Percentiles rank a stretch among this genome's conserved stretches.
phyloP scores from a whole-genome alignment of 805 yeast genomes.

The Wickerhamomyces ciferrii region DNA sequence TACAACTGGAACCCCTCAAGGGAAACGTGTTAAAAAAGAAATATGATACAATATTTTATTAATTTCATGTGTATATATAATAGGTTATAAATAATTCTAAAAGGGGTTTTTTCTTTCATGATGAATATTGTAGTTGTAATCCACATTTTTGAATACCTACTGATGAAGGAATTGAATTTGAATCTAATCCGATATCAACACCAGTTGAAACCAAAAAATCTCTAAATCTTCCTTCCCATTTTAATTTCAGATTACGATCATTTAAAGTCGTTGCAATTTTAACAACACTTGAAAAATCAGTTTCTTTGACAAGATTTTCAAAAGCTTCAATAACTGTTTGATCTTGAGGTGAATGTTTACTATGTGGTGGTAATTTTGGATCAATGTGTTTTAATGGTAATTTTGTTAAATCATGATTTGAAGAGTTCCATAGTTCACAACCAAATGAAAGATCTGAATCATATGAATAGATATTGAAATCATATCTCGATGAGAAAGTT shows the following conservation, averaged over 20 bases:
- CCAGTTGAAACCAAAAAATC: conserved; percentile 81
- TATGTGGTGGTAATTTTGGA: conserved; percentile 26
- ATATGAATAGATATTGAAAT: conserved; percentile 87
- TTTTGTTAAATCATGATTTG: conserved; percentile 18
- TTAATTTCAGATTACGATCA: conserved; percentile 51
- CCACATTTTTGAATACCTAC: conserved; percentile 49
- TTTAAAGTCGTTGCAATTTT: conserved; percentile 69
- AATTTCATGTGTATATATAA: too few relatives aligned
- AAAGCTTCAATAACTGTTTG: conserved; percentile 45
- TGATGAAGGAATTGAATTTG: conserved; percentile 43
- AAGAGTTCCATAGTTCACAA: conserved; percentile 75
- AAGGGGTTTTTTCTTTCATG: conserved; percentile 30
- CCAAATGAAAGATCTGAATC: conserved; percentile 85
- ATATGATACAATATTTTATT: background rate
- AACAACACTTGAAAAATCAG: conserved; percentile 64
- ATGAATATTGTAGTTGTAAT: conserved; percentile 55
- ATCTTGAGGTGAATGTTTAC: conserved; percentile 25
- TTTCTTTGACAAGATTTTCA: conserved; percentile 42
- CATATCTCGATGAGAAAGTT: conserved; percentile 79
- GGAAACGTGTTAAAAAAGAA: background rate
- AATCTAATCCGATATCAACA: conserved; percentile 40
- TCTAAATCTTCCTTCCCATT: conserved; percentile 87
- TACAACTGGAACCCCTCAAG: background rate
- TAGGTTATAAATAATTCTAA: too few relatives aligned
- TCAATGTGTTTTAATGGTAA: conserved; percentile 10